A percentile compares a stretch with the other conserved stretches of the same genome.
phyloP scores from a whole-genome alignment of 192 early-diverging fungal genomes.

The Podila clonocystis region DNA sequence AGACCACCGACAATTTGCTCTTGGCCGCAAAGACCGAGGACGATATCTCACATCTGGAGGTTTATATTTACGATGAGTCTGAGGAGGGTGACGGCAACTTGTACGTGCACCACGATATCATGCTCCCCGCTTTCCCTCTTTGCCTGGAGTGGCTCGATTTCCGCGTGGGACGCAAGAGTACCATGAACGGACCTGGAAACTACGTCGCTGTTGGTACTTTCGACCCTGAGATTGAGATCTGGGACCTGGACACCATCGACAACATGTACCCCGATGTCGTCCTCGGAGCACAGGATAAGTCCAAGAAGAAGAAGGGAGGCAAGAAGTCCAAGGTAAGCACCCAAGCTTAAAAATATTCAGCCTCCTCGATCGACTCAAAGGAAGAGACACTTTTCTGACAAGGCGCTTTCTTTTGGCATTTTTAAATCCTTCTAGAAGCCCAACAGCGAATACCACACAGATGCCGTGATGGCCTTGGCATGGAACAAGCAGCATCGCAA shows the following conservation, averaged over 20 bases:
- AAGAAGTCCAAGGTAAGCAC: constrained; percentile 59
- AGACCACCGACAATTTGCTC: constrained; percentile 86
- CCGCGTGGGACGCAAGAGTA: constrained; percentile 73
- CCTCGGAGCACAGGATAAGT: constrained; percentile 74
- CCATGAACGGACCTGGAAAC: constrained; percentile 70
- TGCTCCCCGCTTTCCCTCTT: constrained; percentile 96
- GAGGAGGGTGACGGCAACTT: constrained; percentile 86
- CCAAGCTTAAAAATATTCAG: too few species aligned
- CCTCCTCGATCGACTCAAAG: too few species aligned
- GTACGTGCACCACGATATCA: constrained; percentile 98
- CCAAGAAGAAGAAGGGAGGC: constrained; percentile 59
- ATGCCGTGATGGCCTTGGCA: constrained; percentile 93
- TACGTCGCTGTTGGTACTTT: constrained; percentile 98
- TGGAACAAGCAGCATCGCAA: constrained; percentile 89
- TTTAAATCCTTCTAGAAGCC: constrained; percentile 38
- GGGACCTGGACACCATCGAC: constrained; percentile 95
- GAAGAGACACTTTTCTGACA: too few species aligned
- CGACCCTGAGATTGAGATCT: constrained; percentile 98
- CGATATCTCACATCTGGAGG: constrained; percentile 94
- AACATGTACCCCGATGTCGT: constrained; percentile 91
- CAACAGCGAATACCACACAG: constrained; percentile 88
- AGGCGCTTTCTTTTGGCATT: background rate
- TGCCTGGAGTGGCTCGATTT: constrained; percentile 97
- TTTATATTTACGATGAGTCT: constrained; percentile 88
- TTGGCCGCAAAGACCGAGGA: constrained; percentile 97